Conservation (phyloP, 2,329 filamentous ascomycete species). For the Pseudocercospora fuligena region DNA sequence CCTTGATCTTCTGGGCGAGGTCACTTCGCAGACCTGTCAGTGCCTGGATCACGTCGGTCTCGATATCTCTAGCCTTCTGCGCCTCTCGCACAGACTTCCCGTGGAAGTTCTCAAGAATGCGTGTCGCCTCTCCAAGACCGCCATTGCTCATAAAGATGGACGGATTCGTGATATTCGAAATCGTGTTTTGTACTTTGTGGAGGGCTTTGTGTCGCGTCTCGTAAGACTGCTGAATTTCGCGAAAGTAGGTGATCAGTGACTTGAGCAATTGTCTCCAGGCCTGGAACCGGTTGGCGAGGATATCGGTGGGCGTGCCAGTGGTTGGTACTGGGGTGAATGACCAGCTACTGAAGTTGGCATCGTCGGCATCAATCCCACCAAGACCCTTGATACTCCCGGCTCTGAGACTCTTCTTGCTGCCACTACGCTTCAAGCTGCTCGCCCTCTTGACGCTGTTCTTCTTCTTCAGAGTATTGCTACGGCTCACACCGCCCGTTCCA, state of each 20-base stretch:
- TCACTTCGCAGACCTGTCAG: slow-evolving; percentile 85
- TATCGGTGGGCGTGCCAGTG: slow-evolving; percentile 82
- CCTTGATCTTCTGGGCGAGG: slow-evolving; percentile 94
- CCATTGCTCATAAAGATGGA: slow-evolving; percentile 76
- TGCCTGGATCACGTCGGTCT: slow-evolving; percentile 87
- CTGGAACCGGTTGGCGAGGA: slow-evolving; percentile 86
- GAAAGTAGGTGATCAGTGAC: slow-evolving; percentile 90
- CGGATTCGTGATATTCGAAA: slow-evolving; percentile 79
- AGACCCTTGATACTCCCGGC: slow-evolving; percentile 87
- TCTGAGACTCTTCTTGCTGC: slow-evolving; percentile 79
- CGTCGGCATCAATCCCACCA: slow-evolving; percentile 56
- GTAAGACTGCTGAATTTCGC: slow-evolving; percentile 87
- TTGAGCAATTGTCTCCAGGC: slow-evolving; percentile 96
- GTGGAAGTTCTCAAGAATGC: slow-evolving; percentile 81
- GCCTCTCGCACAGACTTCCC: slow-evolving; percentile 78
- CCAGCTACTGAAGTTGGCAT: slow-evolving; percentile 76
- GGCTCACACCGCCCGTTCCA: slow-evolving; percentile 50
- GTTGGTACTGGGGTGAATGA: slow-evolving; percentile 92
- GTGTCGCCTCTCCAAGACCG: slow-evolving; percentile 85
- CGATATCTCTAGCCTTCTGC: slow-evolving; percentile 87
- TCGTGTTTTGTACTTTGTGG: slow-evolving; percentile 78
- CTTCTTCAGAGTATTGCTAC: slow-evolving; percentile 84
- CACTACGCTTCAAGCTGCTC: slow-evolving; percentile 75
- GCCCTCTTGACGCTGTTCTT: slow-evolving; percentile 76
- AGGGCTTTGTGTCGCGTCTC: slow-evolving; percentile 83